A percentile compares a stretch with the other conserved stretches of the same genome.
Evolutionary conservation across 768 basidiomycete genomes (phyloP).

Genomic region (Suillus subalutaceus): DNA sequence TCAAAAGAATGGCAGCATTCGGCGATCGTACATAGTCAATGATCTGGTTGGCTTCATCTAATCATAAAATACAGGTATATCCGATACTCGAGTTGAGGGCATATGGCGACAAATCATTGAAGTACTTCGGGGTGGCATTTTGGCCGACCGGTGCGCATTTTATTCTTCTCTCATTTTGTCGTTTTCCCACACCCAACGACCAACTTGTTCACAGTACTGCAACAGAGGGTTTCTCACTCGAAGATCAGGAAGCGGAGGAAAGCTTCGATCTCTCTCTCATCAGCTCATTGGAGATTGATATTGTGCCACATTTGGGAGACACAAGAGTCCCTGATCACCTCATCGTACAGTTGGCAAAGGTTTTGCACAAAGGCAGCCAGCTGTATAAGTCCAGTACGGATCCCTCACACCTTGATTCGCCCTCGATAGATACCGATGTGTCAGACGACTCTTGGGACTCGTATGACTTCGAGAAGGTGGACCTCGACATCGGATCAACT

Average conservation of each 20-base stretch:
- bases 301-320: slow-evolving; percentile 76
- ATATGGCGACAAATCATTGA: slow-evolving; percentile 87
- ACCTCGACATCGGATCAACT: slow-evolving; percentile 59
- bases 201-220: slow-evolving; percentile 46
- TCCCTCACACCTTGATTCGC: slow-evolving; percentile 15
- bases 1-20: slow-evolving; percentile 51
- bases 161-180: background rate
- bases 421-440: slow-evolving; percentile 13
- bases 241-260: slow-evolving; percentile 76
- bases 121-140: slow-evolving; percentile 77
- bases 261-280: slow-evolving; percentile 83
- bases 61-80: slow-evolving; percentile 45
- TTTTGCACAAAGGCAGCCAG: slow-evolving; percentile 72
- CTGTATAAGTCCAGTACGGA: slow-evolving; percentile 45
- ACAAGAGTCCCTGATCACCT: slow-evolving; percentile 70
- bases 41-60: background rate
- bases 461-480: slow-evolving; percentile 39
- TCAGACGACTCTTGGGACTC: slow-evolving; percentile 21
- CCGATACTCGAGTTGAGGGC: slow-evolving; percentile 68
- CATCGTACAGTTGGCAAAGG: slow-evolving; percentile 65
- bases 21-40: slow-evolving; percentile 47
- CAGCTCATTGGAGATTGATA: slow-evolving; percentile 74
- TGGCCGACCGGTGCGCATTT: slow-evolving; percentile 78
- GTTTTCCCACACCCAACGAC: background rate
- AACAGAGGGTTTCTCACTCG: slow-evolving; percentile 56